These are phyloP conservation scores for Solanum chiquidenum DNA, from an alignment of 257 asterid genomes.

Conservation along the genomic window DNA sequence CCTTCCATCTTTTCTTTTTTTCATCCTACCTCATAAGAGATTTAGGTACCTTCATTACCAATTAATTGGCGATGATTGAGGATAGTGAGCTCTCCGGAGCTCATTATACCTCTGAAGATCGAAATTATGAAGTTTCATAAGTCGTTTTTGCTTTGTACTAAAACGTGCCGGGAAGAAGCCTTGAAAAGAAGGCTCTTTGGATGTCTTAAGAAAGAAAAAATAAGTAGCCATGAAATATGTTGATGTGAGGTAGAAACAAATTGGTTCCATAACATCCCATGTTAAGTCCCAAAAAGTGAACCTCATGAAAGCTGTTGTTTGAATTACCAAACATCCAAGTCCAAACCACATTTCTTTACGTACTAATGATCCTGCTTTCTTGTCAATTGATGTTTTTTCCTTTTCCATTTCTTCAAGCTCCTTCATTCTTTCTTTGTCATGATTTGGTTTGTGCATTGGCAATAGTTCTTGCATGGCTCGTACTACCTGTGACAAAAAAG, in stretches of 20 bases:
- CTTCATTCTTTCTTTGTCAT: slow-evolving; percentile 12
- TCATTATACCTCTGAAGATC: slow-evolving; percentile 32
- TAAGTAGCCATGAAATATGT: slow-evolving; percentile 34
- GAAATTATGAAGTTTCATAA: slow-evolving; percentile 36
- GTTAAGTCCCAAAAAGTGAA: slow-evolving; percentile 61
- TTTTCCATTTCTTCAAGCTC: slow-evolving; percentile 31
- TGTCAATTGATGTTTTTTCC: slow-evolving; percentile 38
- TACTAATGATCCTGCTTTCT: slow-evolving; percentile 41
- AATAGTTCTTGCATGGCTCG: slow-evolving; percentile 11
- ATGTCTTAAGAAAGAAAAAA: slow-evolving; percentile 44
- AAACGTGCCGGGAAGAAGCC: slow-evolving; percentile 46
- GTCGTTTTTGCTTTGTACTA: slow-evolving; percentile 38
- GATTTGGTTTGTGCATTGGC: not conserved
- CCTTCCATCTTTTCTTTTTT: not conserved
- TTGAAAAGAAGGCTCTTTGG: slow-evolving; percentile 49
- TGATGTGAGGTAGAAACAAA: slow-evolving; percentile 40
- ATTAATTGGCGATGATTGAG: not conserved
- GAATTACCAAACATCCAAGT: slow-evolving; percentile 24
- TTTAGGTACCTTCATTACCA: not conserved
- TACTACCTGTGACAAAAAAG: not conserved
- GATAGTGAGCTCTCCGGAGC: slow-evolving; percentile 5
- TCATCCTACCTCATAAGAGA: not conserved
- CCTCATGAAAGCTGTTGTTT: slow-evolving; percentile 37
- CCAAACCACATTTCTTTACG: slow-evolving; percentile 49
- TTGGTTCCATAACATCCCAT: slow-evolving; percentile 82